Evolutionary conservation across 805 yeast genomes (phyloP), one percentile per base, ranked within the genome.

Genomic region (Metschnikowia santaceciliae): DNA sequence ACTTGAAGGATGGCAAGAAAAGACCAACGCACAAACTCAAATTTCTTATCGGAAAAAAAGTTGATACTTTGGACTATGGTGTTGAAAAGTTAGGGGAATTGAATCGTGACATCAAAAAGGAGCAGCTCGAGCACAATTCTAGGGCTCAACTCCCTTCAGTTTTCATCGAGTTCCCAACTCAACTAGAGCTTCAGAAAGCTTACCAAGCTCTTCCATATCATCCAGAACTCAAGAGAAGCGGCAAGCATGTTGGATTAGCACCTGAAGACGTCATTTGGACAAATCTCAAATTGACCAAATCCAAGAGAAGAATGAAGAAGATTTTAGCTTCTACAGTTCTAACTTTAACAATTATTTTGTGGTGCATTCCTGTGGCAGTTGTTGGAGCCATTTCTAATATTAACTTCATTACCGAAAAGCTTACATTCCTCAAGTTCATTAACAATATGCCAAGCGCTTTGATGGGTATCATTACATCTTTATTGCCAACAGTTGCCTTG

Each of bases 291-390:
- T 68, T 84, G 61, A 71, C 80, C 10, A 77, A 81, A 66, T 70
- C 71, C 54, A 77, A 76, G 62, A 82, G 96, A 67, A 65, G 76
- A 41, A 54, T 78, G 20, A 85, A 83, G 71, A 77, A 75, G 51
- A 50, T 79, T 22, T 71, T 78, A 48, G 92, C 96, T 1, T 76
- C 74, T 49, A 74, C 88, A 14, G 71, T 90, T 46, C 75, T 87
- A 61, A 81, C 87, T 23, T 61, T 81, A 52, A 72, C 85, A 68
- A 82, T 92, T 54, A 80, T 92, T 44, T 90, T 90, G 71, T 92
- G 98, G 98, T 84, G 96, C 40, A 83, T 92, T 60, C 99, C 99
- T 8, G 97, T 92, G 37, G 96, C 97, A n/a, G 90, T 90, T 61
- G 96, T 92, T 47, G 98, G 98, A 80, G 79, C 83, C 60, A 85